phyloP scores from a whole-genome alignment of 768 basidiomycete species.

The Glaciozyma antarctica region DNA sequence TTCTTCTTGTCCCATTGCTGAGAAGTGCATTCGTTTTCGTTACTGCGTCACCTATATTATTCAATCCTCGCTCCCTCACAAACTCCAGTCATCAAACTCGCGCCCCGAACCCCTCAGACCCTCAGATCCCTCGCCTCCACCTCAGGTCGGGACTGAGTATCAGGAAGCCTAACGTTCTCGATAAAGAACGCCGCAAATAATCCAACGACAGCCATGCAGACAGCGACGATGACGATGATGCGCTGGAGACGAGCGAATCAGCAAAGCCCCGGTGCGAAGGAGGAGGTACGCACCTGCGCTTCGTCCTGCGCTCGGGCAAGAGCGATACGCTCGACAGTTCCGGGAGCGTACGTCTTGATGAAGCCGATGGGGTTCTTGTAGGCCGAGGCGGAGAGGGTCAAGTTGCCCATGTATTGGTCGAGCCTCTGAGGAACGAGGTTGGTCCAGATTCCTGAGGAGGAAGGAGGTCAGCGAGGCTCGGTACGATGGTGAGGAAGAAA shows the following conservation, averaged over 20 bases:
- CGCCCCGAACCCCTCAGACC: conserved; percentile 23
- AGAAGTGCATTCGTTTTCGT: too few relatives aligned
- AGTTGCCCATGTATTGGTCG: conserved; percentile 32
- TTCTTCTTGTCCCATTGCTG: too few relatives aligned
- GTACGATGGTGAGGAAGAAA: neutral
- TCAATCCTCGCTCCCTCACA: too few relatives aligned
- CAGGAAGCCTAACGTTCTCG: neutral
- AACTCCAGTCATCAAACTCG: too few relatives aligned
- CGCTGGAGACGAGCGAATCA: conserved; percentile 9
- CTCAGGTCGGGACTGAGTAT: neutral
- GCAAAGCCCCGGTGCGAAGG: neutral
- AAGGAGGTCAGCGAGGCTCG: neutral
- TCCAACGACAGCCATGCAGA: conserved; percentile 13
- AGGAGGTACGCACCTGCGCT: conserved; percentile 34
- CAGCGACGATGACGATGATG: conserved; percentile 20
- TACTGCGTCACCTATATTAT: too few relatives aligned
- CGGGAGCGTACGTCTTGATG: conserved; percentile 29
- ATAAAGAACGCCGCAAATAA: conserved; percentile 2
- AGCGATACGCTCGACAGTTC: conserved; percentile 34
- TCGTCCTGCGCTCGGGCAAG: conserved; percentile 39
- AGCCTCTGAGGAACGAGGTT: conserved; percentile 37
- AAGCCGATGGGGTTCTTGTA: conserved; percentile 36
- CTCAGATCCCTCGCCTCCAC: neutral
- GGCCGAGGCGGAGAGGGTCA: conserved; percentile 33
- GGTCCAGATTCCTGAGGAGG: conserved; percentile 36